These are phyloP conservation scores for Zymoseptoria brevis DNA, from an alignment of 2,329 filamentous ascomycete species.

Conservation along the genomic window DNA sequence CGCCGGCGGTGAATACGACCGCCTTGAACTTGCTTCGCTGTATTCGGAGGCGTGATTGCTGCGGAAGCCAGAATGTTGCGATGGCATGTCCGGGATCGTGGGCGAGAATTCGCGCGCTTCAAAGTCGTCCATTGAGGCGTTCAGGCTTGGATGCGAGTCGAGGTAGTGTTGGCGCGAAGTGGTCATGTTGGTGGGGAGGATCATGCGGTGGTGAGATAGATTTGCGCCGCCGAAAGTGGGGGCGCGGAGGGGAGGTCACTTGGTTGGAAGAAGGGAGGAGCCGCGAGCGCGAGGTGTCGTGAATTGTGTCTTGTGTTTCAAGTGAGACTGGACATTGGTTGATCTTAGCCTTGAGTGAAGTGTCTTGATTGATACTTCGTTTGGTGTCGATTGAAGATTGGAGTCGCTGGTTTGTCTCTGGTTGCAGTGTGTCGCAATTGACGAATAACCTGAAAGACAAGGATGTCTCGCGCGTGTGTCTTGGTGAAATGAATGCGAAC, in stretches of 20 bases:
- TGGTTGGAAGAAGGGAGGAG: background rate
- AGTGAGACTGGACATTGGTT: background rate
- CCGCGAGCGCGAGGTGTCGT: background rate
- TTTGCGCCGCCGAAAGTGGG: background rate
- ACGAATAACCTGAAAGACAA: background rate
- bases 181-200: slow-evolving; percentile 13
- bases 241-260: background rate
- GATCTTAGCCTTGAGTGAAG: background rate
- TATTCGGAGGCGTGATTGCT: slow-evolving; percentile 37
- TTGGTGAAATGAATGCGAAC: background rate
- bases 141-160: slow-evolving; percentile 48
- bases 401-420: background rate
- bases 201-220: slow-evolving; percentile 4
- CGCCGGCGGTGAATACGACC: slow-evolving; percentile 59
- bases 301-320: background rate
- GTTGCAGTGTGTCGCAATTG: background rate
- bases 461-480: background rate
- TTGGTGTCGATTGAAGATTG: background rate
- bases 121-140: slow-evolving; percentile 55
- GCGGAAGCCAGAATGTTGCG: slow-evolving; percentile 57
- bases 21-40: slow-evolving; percentile 40
- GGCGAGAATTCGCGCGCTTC: slow-evolving; percentile 48
- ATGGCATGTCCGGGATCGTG: slow-evolving; percentile 48
- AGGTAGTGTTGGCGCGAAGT: slow-evolving; percentile 16
- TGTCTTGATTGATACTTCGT: background rate